Base-by-base conservation (phyloP, 139 green algal genomes). In the Volvox reticuliferus region DNA sequence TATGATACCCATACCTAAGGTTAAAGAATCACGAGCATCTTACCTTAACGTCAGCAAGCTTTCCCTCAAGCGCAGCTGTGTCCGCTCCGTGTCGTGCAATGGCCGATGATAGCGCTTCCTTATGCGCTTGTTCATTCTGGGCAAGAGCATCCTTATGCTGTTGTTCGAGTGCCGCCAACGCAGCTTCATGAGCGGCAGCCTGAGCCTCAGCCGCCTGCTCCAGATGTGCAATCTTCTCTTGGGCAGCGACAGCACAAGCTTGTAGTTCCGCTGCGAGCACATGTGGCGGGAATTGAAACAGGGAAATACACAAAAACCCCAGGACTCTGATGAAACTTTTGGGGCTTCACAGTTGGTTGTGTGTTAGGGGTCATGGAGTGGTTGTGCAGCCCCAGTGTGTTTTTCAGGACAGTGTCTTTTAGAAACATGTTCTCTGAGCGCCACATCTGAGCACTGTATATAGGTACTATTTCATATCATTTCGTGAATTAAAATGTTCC, bases 151-250 rank as follows among this genome's bases (percentile, higher is more conserved):
- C 88, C n/a, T n/a, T 76, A 16, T 78, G 67, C 79, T 35, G 12
- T 18, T 55, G 33, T 68, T 89, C 32, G 16, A 28, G 17, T 2
- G 30, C 50, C 12, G 73, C 30, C 50, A 63, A 37, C 0, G 73
- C 73, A 0, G 71, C 73, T 55, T 90, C 73, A 14, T 81, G 68
- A 35, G 82, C 80, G 0, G 69, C 80, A 61, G 80, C 80, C 19
- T 89, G 36, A 30, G 86, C 79, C 80, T 97, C 95, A 21, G 91
- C 86, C 36, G 92, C 92, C 84, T 97, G 93, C 93, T 98, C 97
- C 32, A 98, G 92, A 21, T 93, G 91, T 0, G 88, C 76, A 13
- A 98, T 94, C 55, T 94, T 90, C 91, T 97, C 95, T 19, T 93
- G 88, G 0, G 96, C 96, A 28, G 96, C 94, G 26, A 95, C 88